Evolutionary conservation across 371 early-diverging fungal genomes (phyloP).

Genomic region (Blastocladiella emersonii): DNA sequence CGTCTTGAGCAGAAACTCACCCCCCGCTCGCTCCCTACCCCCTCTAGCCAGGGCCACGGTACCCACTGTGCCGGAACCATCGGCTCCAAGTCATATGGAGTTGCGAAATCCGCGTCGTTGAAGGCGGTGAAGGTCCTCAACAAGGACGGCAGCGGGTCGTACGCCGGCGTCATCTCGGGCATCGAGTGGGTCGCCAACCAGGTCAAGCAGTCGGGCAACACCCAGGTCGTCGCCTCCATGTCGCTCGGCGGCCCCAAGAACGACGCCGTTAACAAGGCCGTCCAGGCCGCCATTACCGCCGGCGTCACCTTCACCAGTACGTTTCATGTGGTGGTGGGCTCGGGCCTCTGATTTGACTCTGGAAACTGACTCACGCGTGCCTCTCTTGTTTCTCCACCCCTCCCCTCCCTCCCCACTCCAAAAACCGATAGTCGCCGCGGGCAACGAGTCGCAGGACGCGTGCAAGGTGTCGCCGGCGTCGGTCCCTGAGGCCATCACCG

Average conservation of each 20-base stretch:
- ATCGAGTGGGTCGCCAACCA: constrained; percentile 12
- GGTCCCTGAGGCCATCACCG: constrained; percentile 35
- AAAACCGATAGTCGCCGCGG: constrained; percentile 9
- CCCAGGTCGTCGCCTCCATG: constrained; percentile 28
- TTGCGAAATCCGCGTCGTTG: constrained; percentile 50
- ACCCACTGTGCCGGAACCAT: constrained; percentile 18
- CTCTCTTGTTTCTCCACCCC: too few species aligned
- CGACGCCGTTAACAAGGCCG: constrained; percentile 32
- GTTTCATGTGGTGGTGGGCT: too few species aligned
- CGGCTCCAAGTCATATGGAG: constrained; percentile 45
- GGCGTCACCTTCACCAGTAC: constrained; percentile 34
- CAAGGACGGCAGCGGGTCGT: constrained; percentile 14
- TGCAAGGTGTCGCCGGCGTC: constrained; percentile 40
- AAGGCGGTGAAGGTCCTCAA: constrained; percentile 50
- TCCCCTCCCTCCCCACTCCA: too few species aligned
- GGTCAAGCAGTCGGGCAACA: constrained; percentile 4
- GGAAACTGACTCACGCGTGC: too few species aligned
- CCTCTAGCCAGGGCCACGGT: constrained; percentile 5
- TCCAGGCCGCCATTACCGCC: constrained; percentile 20
- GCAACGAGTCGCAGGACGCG: background rate
- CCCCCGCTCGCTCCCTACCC: too few species aligned
- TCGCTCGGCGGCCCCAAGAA: constrained; percentile 34
- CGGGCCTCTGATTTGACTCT: too few species aligned
- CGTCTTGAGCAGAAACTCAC: too few species aligned
- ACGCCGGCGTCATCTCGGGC: constrained; percentile 13